Percentiles rank a stretch among this genome's conserved stretches.
These are phyloP conservation scores for Lachancea waltii DNA, from an alignment of 805 yeast species.

Conservation along the genomic window DNA sequence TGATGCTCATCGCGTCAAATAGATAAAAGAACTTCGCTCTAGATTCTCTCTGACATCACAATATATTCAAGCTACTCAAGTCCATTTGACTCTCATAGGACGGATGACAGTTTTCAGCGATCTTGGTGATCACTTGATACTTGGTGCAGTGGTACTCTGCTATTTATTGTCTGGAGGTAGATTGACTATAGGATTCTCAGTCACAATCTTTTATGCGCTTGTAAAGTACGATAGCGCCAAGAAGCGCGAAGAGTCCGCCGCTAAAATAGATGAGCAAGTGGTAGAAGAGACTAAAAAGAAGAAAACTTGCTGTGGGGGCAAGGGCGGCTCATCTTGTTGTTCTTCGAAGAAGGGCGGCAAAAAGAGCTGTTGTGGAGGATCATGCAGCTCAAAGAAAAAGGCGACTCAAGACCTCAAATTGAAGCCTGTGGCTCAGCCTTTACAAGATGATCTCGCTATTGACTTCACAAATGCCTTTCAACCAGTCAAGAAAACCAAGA, in stretches of 20 bases:
- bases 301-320: slow-evolving; percentile 25
- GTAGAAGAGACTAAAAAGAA: slow-evolving; percentile 9
- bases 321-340: slow-evolving; percentile 12
- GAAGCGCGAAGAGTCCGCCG: not conserved
- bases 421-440: too few species aligned
- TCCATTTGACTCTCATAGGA: not conserved
- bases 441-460: slow-evolving; percentile 35
- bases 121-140: slow-evolving; percentile 1
- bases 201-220: slow-evolving; percentile 24
- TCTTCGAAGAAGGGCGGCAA: slow-evolving; percentile 14
- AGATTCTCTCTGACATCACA: too few species aligned
- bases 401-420: not conserved
- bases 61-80: not conserved
- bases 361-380: slow-evolving; percentile 31
- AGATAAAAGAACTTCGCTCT: too few species aligned
- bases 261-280: not conserved
- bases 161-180: slow-evolving; percentile 34
- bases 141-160: slow-evolving; percentile 8
- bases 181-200: slow-evolving; percentile 29
- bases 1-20: slow-evolving; percentile 5
- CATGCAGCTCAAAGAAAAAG: slow-evolving; percentile 29
- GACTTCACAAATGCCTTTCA: slow-evolving; percentile 38
- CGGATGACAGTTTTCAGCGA: slow-evolving; percentile 1
- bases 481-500: slow-evolving; percentile 1
- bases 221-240: slow-evolving; percentile 15